Evolutionary conservation across 805 yeast genomes (phyloP).

Genomic region (Yarrowia phangngaensis): DNA sequence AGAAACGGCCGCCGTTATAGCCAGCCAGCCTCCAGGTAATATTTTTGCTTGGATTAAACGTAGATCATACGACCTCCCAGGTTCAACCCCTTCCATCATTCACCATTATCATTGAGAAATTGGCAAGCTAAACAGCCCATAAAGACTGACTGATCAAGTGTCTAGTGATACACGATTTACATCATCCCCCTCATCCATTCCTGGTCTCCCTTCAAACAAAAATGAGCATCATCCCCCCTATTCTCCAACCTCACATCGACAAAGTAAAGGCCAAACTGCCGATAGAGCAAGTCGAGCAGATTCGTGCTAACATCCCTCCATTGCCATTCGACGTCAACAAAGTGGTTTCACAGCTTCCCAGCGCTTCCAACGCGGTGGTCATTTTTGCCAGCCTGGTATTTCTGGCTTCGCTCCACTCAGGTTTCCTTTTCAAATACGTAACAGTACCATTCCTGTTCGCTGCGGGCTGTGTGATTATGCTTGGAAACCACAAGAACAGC

Average conservation of each 20-base stretch:
- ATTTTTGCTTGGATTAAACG: no score
- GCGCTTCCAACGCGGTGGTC: conserved; percentile 16
- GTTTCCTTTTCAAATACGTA: conserved; percentile 22
- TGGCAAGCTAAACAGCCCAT: no score
- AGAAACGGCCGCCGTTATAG: no score
- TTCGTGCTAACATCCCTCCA: conserved; percentile 21
- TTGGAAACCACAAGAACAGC: conserved; percentile 10
- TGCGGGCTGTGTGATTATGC: conserved; percentile 17
- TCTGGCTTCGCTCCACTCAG: conserved; percentile 10
- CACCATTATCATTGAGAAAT: no score
- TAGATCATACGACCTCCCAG: no score
- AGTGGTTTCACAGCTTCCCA: conserved; percentile 12
- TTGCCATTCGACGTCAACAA: conserved; percentile 16
- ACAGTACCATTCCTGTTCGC: conserved; percentile 22
- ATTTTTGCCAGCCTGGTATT: conserved; percentile 13
- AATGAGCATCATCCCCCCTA: conserved; percentile 17
- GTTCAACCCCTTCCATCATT: no score
- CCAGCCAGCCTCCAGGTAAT: no score
- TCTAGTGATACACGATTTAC: no score
- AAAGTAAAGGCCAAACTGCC: conserved; percentile 23
- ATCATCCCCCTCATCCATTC: no score
- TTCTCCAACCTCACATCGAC: conserved; percentile 23
- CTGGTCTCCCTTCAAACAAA: no score
- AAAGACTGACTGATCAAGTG: no score
- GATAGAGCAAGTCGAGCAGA: conserved; percentile 19